Evolutionary conservation across 306 rosid species (phyloP), one percentile per base, ranked within the genome.

Genomic region (Datisca glomerata): DNA sequence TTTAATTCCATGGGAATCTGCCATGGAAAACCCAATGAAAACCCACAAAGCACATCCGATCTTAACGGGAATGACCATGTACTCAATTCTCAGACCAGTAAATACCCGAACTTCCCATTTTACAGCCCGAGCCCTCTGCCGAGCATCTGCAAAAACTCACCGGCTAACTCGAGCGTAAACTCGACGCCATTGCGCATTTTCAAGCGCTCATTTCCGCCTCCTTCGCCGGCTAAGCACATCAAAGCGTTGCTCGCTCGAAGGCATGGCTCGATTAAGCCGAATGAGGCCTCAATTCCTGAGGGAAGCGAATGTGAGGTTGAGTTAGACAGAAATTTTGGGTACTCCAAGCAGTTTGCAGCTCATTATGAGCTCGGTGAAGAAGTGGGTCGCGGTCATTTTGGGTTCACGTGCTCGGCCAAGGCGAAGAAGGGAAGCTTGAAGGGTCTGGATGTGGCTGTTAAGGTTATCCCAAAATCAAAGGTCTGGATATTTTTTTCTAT

Each of bases 351-450:
- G 17, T 78, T 86, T 44, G 24, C 15, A 1, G 34, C 60, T 9
- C 74, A 81, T 56, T 86, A 67, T 59, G 94, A 81, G 69, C 65
- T 86, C 59, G 86, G 69, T 5, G 79, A 81, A 7, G 96, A 86
- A 51, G 84, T 86, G 49, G 96, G 96, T n/a, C 86, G 96, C 7
- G 96, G 96, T 8, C 96, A 86, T 72, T 86, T 86, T 14, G 96
- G 96, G 11, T 86, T 78, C 61, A 86, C 96, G 58, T 81, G 91
- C 65, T 73, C 69, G 2, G 96, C 96, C 12, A 78, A 61, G 45
- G 83, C 75, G 1, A 86, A 45, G 47, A 86, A 78, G 29, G 94
- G 96, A 8, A 58, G 59, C 61, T 61, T 81, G 55, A 86, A 86
- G 49, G 92, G 94, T 15, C 80, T 31, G 21, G 84, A 78, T 53